phyloP scores from a whole-genome alignment of 352 stramenopile genomes.

The Phytophthora lateralis region DNA sequence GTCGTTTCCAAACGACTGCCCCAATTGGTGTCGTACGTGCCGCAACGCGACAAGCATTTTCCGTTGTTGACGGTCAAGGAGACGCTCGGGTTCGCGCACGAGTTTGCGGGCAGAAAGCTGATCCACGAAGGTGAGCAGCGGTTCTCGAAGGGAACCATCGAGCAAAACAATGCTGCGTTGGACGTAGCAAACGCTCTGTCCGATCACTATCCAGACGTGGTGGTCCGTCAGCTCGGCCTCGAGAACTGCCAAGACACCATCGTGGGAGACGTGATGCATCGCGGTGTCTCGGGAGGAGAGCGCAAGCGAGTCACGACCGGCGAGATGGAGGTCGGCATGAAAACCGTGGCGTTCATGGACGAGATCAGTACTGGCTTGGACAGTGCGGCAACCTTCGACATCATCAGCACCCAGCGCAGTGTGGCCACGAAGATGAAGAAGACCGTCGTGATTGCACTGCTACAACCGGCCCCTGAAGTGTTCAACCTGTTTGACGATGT shows the following conservation, averaged over 20 bases:
- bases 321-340: conserved; percentile 83
- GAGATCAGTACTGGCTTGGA: conserved; percentile 65
- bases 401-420: conserved; percentile 42
- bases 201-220: conserved; percentile 47
- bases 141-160: conserved; percentile 40
- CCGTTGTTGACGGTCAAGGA: conserved; percentile 34
- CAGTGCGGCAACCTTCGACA: conserved; percentile 57
- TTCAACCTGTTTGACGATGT: conserved; percentile 55
- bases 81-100: conserved; percentile 62
- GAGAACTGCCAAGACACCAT: conserved; percentile 56
- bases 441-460: conserved; percentile 68
- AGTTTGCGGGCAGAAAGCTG: conserved; percentile 54
- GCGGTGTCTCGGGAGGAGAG: conserved; percentile 84
- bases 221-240: conserved; percentile 46
- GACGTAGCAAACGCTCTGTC: conserved; percentile 27
- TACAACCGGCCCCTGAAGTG: conserved; percentile 77
- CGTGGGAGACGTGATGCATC: conserved; percentile 54
- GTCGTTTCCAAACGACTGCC: conserved; percentile 34
- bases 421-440: conserved; percentile 46
- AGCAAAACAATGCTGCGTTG: conserved; percentile 29
- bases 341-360: conserved; percentile 79
- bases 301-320: conserved; percentile 88
- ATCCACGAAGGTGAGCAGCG: conserved; percentile 31
- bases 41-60: conserved; percentile 91
- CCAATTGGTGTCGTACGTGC: conserved; percentile 45